These are phyloP conservation scores for Ceratocystis destructans DNA, from an alignment of 2,329 filamentous ascomycete species.

Conservation along the genomic window DNA sequence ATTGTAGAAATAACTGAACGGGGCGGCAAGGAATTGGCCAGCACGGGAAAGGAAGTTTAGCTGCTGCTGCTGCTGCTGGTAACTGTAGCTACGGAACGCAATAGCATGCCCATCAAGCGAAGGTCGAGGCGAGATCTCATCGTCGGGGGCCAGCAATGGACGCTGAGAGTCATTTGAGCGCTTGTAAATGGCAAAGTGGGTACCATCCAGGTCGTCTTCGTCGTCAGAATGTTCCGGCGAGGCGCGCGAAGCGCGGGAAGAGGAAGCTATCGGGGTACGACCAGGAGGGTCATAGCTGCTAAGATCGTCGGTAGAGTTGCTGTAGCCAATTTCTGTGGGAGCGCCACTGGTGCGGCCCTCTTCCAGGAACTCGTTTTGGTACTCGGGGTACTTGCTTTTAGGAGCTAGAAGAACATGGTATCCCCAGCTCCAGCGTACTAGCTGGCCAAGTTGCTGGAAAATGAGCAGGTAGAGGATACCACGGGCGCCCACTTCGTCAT, in stretches of 20 bases:
- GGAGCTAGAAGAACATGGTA: slow-evolving; percentile 90
- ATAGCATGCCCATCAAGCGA: neutral
- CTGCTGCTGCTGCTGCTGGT: neutral
- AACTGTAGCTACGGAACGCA: slow-evolving; percentile 6
- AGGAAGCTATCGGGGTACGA: slow-evolving; percentile 39
- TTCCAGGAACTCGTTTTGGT: slow-evolving; percentile 40
- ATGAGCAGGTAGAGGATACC: slow-evolving; percentile 93
- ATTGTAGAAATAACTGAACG: neutral
- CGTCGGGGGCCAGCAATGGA: slow-evolving; percentile 5
- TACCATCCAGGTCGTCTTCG: slow-evolving; percentile 27
- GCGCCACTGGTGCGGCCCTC: slow-evolving; percentile 25
- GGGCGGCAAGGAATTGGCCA: neutral
- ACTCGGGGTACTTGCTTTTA: slow-evolving; percentile 56
- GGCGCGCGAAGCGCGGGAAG: slow-evolving; percentile 36
- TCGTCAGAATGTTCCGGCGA: slow-evolving; percentile 39
- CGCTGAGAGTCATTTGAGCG: slow-evolving; percentile 14
- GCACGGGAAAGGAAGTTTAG: neutral
- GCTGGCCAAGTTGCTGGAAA: slow-evolving; percentile 91
- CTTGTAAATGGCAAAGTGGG: slow-evolving; percentile 11
- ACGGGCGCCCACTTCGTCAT: slow-evolving; percentile 83
- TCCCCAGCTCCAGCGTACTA: slow-evolving; percentile 96
- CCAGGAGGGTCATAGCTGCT: slow-evolving; percentile 41
- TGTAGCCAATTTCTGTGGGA: slow-evolving; percentile 36
- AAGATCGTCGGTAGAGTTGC: slow-evolving; percentile 29
- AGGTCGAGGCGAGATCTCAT: neutral